A percentile compares a stretch with the other conserved stretches of the same genome.
Conservation (phyloP, 2,329 filamentous ascomycete species). For the Pseudogymnoascus sp. region DNA sequence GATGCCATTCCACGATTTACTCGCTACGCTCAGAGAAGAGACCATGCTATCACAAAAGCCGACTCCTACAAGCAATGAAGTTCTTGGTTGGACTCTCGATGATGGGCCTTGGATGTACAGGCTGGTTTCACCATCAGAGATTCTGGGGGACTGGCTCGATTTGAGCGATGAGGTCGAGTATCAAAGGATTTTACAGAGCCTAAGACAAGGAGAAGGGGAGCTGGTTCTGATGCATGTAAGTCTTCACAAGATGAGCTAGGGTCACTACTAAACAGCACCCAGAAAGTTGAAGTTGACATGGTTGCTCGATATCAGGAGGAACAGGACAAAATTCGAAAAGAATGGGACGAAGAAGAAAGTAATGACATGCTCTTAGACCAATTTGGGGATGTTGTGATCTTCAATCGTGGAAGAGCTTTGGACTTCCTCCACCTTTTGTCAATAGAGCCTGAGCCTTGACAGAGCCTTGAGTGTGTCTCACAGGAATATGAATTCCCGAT, state of each 20-base stretch:
- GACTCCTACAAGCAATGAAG: background rate
- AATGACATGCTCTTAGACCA: background rate
- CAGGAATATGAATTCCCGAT: background rate
- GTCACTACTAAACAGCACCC: background rate
- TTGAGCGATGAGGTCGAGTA: background rate
- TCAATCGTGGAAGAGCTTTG: background rate
- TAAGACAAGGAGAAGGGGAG: background rate
- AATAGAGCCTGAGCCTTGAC: background rate
- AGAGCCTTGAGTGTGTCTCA: background rate
- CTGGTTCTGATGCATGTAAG: slow-evolving; percentile 3
- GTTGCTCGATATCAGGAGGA: background rate
- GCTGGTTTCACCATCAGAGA: background rate
- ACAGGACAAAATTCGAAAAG: background rate
- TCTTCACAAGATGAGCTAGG: background rate
- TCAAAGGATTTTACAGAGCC: background rate
- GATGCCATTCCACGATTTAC: slow-evolving; percentile 14
- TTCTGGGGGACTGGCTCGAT: background rate
- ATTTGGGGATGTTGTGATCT: background rate
- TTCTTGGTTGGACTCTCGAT: slow-evolving; percentile 18
- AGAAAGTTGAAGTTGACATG: background rate
- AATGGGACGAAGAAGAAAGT: background rate
- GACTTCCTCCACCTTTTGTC: background rate
- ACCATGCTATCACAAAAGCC: slow-evolving; percentile 17
- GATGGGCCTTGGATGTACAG: slow-evolving; percentile 24
- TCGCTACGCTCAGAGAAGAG: slow-evolving; percentile 16